phyloP scores from a whole-genome alignment of 2,329 filamentous ascomycete genomes.

The Talaromyces sp. region DNA sequence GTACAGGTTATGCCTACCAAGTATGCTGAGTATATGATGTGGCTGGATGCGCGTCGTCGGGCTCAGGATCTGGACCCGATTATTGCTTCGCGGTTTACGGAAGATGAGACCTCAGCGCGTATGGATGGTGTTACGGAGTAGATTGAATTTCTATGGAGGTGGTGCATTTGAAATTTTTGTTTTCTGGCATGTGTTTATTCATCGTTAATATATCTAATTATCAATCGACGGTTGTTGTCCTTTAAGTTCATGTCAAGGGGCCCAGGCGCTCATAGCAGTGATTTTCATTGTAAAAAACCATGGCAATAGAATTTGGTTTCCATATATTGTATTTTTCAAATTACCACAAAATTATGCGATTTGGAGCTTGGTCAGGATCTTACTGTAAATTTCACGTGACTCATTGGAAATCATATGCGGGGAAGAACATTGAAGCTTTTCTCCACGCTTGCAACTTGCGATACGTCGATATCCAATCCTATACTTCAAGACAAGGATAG shows the following conservation, averaged over 20 bases:
- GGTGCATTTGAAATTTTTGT: background rate
- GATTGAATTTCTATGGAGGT: background rate
- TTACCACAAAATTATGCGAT: no score
- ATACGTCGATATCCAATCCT: background rate
- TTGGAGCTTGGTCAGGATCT: background rate
- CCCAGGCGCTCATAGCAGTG: background rate
- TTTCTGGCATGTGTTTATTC: background rate
- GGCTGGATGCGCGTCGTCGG: conserved; percentile 58
- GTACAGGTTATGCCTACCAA: conserved; percentile 63
- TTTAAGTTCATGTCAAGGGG: no score
- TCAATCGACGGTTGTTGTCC: no score
- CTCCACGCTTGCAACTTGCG: background rate
- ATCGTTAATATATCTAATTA: background rate
- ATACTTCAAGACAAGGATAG: background rate
- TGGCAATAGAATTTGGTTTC: background rate
- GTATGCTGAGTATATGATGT: conserved; percentile 64
- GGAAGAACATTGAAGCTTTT: conserved; percentile 1
- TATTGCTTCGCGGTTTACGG: conserved; percentile 34
- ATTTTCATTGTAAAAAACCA: background rate
- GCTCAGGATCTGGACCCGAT: conserved; percentile 50
- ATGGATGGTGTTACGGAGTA: conserved; percentile 39
- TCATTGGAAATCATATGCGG: background rate
- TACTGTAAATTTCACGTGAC: background rate
- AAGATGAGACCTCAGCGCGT: conserved; percentile 20
- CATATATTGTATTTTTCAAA: background rate